Evolutionary conservation across 371 early-diverging fungal genomes (phyloP), one percentile per base, ranked within the genome.

Genomic region (Dinochytrium kinnereticum): DNA sequence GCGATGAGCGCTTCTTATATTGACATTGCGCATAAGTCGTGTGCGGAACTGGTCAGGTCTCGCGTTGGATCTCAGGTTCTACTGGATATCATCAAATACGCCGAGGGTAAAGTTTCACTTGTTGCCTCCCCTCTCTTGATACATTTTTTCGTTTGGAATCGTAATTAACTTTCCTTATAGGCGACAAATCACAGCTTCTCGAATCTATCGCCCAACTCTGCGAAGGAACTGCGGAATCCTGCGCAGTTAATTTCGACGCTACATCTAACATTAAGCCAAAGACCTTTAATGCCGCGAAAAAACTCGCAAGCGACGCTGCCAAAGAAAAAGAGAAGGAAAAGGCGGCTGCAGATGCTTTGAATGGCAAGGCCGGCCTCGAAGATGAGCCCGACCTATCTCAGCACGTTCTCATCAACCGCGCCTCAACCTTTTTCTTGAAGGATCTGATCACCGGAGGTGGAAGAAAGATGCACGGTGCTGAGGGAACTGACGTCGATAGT

Each of bases 361-460:
- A 51, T 49, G 70, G 53, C 1, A 71, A 68, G 38, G 64, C 70
- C 26, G 67, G 72, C 72, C 66, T 73, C 34, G 57, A 55, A 24
- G 57, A 55, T 30, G 57, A 55, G 57, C 49, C 78, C 28, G 79
- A 84, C 72, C 68, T 82, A 68, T 21, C 69, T 30, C 53, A 73
- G 53, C 79, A 81, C 68, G 78, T 78, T 44, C 74, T 85, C 28
- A 69, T 82, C 40, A 73, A 78, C 70, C 77, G 83, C 15, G 26
- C 71, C 26, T 55, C 82, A 0, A 85, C 81, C 2, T 73, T 70
- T 55, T 59, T 70, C 34, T 44, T 85, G 38, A 85, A 85, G 71
- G 66, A 75, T 17, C 53, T 83, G 50, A 71, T 82, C 28, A 36
- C 39, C 15, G 73, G 72, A 24, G 26, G 1, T 5, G 31, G 64